These are phyloP conservation scores for Reticulascus tulasneorum DNA, from an alignment of 2,329 filamentous ascomycete species.

Conservation along the genomic window DNA sequence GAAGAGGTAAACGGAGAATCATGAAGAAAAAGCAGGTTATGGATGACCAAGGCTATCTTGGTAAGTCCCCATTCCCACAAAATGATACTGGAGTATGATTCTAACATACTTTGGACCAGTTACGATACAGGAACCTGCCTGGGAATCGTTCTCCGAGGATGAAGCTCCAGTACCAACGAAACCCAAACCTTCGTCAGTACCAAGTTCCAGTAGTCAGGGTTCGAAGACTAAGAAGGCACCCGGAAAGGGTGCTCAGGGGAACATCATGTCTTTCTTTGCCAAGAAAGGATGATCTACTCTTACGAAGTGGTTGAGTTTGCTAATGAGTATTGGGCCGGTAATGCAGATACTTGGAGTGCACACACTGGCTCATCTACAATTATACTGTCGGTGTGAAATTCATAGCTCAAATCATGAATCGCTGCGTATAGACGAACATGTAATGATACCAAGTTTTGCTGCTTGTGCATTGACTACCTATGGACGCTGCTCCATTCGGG, in stretches of 20 bases:
- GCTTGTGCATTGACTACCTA: too few species aligned
- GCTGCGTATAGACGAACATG: too few species aligned
- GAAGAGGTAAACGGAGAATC: slow-evolving; percentile 72
- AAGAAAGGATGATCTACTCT: slow-evolving; percentile 71
- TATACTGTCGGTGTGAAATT: too few species aligned
- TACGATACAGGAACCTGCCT: slow-evolving; percentile 76
- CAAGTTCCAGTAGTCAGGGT: slow-evolving; percentile 40
- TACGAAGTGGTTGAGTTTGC: too few species aligned
- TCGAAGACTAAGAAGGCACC: slow-evolving; percentile 51
- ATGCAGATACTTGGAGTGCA: not conserved
- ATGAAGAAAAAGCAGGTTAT: slow-evolving; percentile 85
- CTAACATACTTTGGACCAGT: slow-evolving; percentile 45
- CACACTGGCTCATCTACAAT: not conserved
- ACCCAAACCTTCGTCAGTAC: slow-evolving; percentile 41
- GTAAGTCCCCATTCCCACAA: slow-evolving; percentile 42
- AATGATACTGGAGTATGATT: too few species aligned
- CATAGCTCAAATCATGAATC: too few species aligned
- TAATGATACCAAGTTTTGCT: too few species aligned
- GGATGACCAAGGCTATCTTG: slow-evolving; percentile 86
- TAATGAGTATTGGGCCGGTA: too few species aligned
- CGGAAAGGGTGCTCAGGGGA: slow-evolving; percentile 69
- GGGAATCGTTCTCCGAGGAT: slow-evolving; percentile 94
- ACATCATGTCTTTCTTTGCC: slow-evolving; percentile 87
- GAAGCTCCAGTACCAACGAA: slow-evolving; percentile 57
- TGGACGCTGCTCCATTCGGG: too few species aligned